These are phyloP conservation scores for Amaranthus palmeri DNA, from an alignment of 148 eudicot species.

Conservation along the genomic window DNA sequence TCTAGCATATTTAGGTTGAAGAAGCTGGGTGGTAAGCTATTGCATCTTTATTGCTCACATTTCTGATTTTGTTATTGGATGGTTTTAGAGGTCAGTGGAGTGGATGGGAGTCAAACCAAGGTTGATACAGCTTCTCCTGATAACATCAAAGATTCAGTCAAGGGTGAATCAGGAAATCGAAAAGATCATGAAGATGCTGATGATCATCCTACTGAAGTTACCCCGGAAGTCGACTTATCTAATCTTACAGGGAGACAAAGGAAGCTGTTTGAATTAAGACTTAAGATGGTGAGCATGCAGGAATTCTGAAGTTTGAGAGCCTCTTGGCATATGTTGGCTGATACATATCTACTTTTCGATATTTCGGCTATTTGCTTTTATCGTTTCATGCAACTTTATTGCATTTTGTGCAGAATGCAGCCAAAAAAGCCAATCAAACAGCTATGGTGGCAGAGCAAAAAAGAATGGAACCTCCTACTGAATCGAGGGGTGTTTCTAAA, in stretches of 20 bases:
- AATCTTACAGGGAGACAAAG: slow-evolving; percentile 78
- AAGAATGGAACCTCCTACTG: slow-evolving; percentile 67
- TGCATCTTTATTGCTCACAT: not conserved
- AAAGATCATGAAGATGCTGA: slow-evolving; percentile 36
- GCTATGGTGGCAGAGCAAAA: slow-evolving; percentile 84
- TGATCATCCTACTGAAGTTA: slow-evolving; percentile 33
- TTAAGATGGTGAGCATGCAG: slow-evolving; percentile 59
- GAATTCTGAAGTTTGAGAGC: not conserved
- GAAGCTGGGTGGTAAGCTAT: not conserved
- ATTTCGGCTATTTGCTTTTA: not conserved
- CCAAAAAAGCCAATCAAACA: slow-evolving; percentile 79
- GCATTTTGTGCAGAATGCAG: slow-evolving; percentile 54
- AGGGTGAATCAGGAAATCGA: not conserved
- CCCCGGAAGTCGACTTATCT: slow-evolving; percentile 34
- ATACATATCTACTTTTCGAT: not conserved
- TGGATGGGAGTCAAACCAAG: slow-evolving; percentile 21
- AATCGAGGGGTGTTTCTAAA: slow-evolving; percentile 88
- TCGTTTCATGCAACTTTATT: not conserved
- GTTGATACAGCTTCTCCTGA: slow-evolving; percentile 20
- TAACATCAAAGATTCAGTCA: no score
- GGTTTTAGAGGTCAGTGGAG: slow-evolving; percentile 26
- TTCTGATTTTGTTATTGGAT: not conserved
- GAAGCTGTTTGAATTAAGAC: slow-evolving; percentile 72
- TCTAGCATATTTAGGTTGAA: no score
- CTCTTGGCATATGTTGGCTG: not conserved